Percentiles rank a stretch among this genome's conserved stretches.
These are phyloP conservation scores for Aspergillus persii DNA, from an alignment of 2,329 filamentous ascomycete genomes.

Conservation along the genomic window DNA sequence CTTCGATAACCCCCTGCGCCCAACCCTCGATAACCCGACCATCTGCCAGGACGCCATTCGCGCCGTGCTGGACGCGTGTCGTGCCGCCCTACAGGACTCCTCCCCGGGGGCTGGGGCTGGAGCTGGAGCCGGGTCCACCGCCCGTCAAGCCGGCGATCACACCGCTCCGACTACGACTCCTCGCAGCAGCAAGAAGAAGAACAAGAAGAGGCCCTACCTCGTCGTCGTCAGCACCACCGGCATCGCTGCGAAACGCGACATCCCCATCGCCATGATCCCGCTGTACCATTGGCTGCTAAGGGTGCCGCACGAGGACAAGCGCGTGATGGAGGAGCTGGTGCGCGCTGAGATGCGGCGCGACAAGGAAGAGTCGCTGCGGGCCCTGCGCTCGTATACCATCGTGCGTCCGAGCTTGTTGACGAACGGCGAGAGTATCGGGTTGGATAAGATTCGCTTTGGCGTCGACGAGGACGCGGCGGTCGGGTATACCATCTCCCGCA, in stretches of 20 bases:
- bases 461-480: constrained; percentile 27
- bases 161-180: too few relatives aligned
- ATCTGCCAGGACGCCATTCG: constrained; percentile 33
- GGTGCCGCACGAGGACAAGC: constrained; percentile 40
- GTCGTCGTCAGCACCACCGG: constrained; percentile 35
- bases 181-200: too few relatives aligned
- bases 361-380: constrained; percentile 10
- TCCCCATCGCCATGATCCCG: constrained; percentile 31
- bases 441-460: constrained; percentile 29
- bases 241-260: constrained; percentile 29
- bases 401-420: constrained; percentile 35
- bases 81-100: neutral
- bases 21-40: constrained; percentile 33
- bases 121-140: neutral
- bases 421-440: constrained; percentile 30
- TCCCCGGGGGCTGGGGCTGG: too few relatives aligned
- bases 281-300: constrained; percentile 32
- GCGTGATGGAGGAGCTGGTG: constrained; percentile 31
- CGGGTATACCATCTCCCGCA: constrained; percentile 35
- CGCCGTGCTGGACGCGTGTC: constrained; percentile 25
- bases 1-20: constrained; percentile 25
- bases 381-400: constrained; percentile 19
- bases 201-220: constrained; percentile 23
- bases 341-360: constrained; percentile 15
- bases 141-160: neutral